Evolutionary conservation across 1,284 basidiomycete species (phyloP), one percentile per base, ranked within the genome.

Genomic region (Leccinum fuscescens): DNA sequence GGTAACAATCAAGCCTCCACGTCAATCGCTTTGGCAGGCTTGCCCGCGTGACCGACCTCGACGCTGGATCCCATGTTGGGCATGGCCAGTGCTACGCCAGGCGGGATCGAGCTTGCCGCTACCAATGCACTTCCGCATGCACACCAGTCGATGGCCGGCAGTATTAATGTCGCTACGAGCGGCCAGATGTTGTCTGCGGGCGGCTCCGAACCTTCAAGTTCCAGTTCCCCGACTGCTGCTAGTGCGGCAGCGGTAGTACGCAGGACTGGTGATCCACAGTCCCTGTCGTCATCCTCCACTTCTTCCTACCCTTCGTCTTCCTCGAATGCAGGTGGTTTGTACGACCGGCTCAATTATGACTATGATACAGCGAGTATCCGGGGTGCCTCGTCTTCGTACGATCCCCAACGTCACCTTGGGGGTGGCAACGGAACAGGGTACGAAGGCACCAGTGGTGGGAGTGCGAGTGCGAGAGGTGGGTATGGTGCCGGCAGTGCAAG

Each of bases 281-380:
- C 64, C 2, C 49, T 69, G 9, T 64, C 66, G 24, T 59, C 67
- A 11, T 61, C 68, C 9, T 62, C 63, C 9, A 56, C 65, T 22
- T 39, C 37, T 31, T 33, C 66, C 9, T 63, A 66, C 52, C 58
- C 59, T 6, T 54, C 66, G 1, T 52, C 71, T 14, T 52, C 71
- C 6, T 56, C 68, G 35, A 62, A 24, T 48, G 60, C 66, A 11
- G 49, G 57, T 22, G 63, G 64, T 56, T 51, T 70, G 56, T 68
- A 61, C 33, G 59, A 64, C 8, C 66, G 72, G 31, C n/a, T 69
- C 20, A 52, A 42, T 11, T 75, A 74, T 51, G 72, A 73, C 14
- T 68, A 68, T n/a, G 68, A 68, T 15, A 22, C 59, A 0, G 27
- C 64, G 3, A 39, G 27, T 37, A 59, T 63, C 29, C 64, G 62